Percentiles rank a stretch among this genome's conserved stretches.
phyloP scores from a whole-genome alignment of 345 rosid species.

The Eucalyptus guilfoylei region DNA sequence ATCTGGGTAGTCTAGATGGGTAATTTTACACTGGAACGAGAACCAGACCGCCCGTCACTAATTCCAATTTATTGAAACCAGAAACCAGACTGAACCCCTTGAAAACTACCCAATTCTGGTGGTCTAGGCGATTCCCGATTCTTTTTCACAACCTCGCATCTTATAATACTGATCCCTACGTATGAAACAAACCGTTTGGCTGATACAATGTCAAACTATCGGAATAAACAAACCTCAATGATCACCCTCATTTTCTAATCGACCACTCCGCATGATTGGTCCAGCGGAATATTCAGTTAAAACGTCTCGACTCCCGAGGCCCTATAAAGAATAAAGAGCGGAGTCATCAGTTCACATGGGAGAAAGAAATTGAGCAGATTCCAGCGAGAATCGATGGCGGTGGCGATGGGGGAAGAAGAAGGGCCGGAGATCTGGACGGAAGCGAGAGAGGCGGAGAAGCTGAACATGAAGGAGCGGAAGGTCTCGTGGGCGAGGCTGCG shows the following conservation, averaged over 20 bases:
- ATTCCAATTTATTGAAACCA: too few species aligned
- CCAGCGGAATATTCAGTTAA: neutral
- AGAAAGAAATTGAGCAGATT: neutral
- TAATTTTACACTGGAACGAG: too few species aligned
- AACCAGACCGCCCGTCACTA: too few species aligned
- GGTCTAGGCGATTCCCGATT: rapidly evolving
- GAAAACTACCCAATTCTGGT: too few species aligned
- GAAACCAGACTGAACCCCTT: too few species aligned
- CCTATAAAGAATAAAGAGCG: neutral
- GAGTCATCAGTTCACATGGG: neutral
- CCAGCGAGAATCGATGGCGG: neutral
- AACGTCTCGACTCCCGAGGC: neutral
- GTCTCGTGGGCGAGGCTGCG: constrained; percentile 59
- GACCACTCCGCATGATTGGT: neutral
- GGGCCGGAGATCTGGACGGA: constrained; percentile 3
- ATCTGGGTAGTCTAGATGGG: too few species aligned
- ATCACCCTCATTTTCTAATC: neutral
- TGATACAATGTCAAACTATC: neutral
- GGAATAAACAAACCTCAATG: neutral
- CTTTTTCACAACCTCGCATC: too few species aligned
- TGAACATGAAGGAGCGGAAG: constrained; percentile 29
- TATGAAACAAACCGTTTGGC: neutral
- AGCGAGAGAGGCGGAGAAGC: constrained; percentile 12
- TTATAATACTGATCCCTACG: neutral
- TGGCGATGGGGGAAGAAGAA: neutral